Evolutionary conservation across 2,329 filamentous ascomycete genomes (phyloP).

Genomic region (Cladophialophora chaetospira): DNA sequence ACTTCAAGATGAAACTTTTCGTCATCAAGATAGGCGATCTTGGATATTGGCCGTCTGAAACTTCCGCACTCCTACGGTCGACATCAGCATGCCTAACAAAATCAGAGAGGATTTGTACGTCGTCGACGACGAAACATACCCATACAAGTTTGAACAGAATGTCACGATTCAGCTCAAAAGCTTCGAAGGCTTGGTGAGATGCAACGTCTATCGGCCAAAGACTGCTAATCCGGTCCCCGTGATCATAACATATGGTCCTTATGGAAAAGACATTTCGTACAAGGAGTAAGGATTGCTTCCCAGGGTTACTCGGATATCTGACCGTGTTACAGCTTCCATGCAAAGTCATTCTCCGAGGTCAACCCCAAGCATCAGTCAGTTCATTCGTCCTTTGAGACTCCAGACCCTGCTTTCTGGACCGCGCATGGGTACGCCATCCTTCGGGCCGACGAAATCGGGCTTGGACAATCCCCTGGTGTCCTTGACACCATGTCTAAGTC

Average conservation of each 20-base stretch:
- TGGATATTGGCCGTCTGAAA: not conserved
- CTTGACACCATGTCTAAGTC: constrained; percentile 57
- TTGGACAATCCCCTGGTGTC: constrained; percentile 55
- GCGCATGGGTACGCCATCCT: constrained; percentile 57
- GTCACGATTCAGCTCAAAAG: constrained; percentile 48
- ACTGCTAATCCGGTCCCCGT: constrained; percentile 55
- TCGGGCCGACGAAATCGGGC: constrained; percentile 56
- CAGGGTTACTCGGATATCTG: too few species aligned
- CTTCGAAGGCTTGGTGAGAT: constrained; percentile 47
- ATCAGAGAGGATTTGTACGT: constrained; percentile 21
- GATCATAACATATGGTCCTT: constrained; percentile 71
- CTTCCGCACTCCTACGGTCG: not conserved
- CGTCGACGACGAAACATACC: constrained; percentile 38
- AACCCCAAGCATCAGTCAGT: constrained; percentile 56
- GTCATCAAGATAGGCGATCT: too few species aligned
- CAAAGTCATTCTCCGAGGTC: constrained; percentile 52
- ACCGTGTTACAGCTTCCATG: constrained; percentile 44
- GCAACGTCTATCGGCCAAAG: constrained; percentile 54
- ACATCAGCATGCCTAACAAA: constrained; percentile 21
- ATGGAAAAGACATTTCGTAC: constrained; percentile 73
- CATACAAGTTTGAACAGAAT: constrained; percentile 56
- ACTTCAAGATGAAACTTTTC: too few species aligned
- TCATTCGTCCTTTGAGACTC: constrained; percentile 63
- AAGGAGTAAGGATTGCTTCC: not conserved
- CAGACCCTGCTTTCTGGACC: constrained; percentile 61